phyloP scores from a whole-genome alignment of 129 eudicot genomes.

The Calendula officinalis region DNA sequence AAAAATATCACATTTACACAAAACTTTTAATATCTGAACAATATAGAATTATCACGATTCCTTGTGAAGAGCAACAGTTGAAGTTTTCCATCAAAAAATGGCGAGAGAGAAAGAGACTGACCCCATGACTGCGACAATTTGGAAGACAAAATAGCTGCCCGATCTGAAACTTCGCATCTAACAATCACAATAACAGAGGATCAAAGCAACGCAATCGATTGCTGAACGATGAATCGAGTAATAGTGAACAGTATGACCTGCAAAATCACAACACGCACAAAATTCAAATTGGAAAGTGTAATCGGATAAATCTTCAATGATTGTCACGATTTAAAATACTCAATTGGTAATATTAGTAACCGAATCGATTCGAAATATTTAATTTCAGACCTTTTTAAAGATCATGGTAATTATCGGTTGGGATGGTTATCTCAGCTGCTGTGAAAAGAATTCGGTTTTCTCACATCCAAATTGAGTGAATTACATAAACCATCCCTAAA shows the following conservation, averaged over 20 bases:
- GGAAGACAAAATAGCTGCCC: constrained; percentile 23
- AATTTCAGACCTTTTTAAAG: constrained; percentile 23
- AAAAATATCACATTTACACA: too few species aligned
- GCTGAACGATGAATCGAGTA: constrained; percentile 12
- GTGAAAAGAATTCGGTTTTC: constrained; percentile 12
- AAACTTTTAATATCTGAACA: too few species aligned
- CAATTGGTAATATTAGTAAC: neutral
- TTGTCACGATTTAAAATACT: constrained; percentile 1
- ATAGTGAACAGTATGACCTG: constrained; percentile 15
- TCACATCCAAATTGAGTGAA: neutral
- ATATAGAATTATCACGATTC: too few species aligned
- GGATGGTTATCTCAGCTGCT: constrained; percentile 28
- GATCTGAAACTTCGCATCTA: constrained; percentile 30
- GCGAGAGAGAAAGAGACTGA: constrained; percentile 32
- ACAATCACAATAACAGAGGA: constrained; percentile 4
- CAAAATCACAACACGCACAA: constrained; percentile 17
- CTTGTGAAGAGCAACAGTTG: too few species aligned
- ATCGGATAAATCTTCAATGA: neutral
- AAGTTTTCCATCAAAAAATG: neutral
- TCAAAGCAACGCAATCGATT: constrained; percentile 21
- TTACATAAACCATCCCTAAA: constrained; percentile 9
- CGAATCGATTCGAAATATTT: constrained; percentile 12
- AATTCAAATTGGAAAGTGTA: neutral
- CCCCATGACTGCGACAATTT: constrained; percentile 28
- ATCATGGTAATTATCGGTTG: constrained; percentile 18